phyloP scores from a whole-genome alignment of 2,329 filamentous ascomycete species.

The Elsinoe fawcettii region DNA sequence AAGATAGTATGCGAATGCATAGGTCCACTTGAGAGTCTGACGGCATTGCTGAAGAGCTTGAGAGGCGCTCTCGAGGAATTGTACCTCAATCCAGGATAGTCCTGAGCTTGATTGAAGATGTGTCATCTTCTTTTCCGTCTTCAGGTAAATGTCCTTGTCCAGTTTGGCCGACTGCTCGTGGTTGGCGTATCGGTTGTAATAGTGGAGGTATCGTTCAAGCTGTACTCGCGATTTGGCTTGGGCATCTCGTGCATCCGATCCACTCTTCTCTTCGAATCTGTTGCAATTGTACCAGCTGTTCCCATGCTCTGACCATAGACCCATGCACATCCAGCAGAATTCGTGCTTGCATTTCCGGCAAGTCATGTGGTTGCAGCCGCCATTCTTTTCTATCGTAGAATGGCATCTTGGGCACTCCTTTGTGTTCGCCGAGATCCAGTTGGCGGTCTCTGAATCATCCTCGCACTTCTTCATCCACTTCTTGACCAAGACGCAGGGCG shows the following conservation, averaged over 20 bases:
- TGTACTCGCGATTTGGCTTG: constrained; percentile 87
- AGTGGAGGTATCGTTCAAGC: constrained; percentile 92
- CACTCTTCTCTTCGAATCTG: constrained; percentile 91
- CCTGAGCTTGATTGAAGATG: constrained; percentile 86
- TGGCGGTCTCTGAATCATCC: constrained; percentile 95
- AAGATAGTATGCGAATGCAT: constrained; percentile 97
- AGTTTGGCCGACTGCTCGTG: constrained; percentile 96
- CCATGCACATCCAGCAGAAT: constrained; percentile 99
- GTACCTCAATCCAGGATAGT: constrained; percentile 98
- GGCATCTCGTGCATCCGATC: constrained; percentile 78
- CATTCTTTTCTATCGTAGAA: constrained; percentile 98
- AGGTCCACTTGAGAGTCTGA: constrained; percentile 99
- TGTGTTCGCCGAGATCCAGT: constrained; percentile 98
- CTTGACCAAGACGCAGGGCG: constrained; percentile 85
- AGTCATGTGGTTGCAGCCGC: constrained; percentile 96
- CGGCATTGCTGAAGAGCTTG: constrained; percentile 91
- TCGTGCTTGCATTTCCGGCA: constrained; percentile 93
- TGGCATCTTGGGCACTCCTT: constrained; percentile 96
- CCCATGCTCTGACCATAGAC: constrained; percentile 94
- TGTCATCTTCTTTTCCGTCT: constrained; percentile 99
- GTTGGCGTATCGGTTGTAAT: constrained; percentile 98
- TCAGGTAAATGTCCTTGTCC: constrained; percentile 89
- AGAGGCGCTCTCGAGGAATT: constrained; percentile 88
- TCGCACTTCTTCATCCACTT: constrained; percentile 97
- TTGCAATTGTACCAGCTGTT: constrained; percentile 99